phyloP scores from a whole-genome alignment of 1,284 basidiomycete genomes.

The Moesziomyces sp. region DNA sequence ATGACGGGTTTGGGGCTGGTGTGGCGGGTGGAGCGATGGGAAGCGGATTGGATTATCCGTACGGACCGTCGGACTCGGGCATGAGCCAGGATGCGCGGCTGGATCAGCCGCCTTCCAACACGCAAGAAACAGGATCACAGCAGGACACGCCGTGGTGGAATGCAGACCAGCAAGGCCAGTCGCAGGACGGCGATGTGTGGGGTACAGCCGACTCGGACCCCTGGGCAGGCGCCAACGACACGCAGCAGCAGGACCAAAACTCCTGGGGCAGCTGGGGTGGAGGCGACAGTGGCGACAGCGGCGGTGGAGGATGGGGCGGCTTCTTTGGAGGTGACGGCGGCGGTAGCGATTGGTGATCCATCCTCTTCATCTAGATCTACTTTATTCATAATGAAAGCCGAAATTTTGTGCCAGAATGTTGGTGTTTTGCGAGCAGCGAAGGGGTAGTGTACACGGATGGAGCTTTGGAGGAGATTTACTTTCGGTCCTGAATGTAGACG shows the following conservation, averaged over 20 bases:
- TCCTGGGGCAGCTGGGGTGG: constrained; percentile 26
- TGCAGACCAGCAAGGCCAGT: constrained; percentile 23
- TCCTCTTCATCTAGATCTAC: background rate
- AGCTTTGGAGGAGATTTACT: background rate
- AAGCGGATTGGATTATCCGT: constrained; percentile 34
- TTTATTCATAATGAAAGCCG: background rate
- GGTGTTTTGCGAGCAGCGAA: background rate
- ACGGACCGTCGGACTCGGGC: constrained; percentile 31
- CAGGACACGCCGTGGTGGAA: constrained; percentile 31
- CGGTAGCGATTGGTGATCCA: constrained; percentile 16
- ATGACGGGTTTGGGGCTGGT: constrained; percentile 34
- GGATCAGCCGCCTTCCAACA: constrained; percentile 25
- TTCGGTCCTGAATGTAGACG: constrained; percentile 15
- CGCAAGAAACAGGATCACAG: background rate
- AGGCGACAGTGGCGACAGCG: constrained; percentile 20
- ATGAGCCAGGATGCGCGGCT: constrained; percentile 25
- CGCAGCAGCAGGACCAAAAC: constrained; percentile 19
- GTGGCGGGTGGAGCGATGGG: constrained; percentile 30
- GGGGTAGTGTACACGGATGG: constrained; percentile 28
- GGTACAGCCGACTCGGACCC: constrained; percentile 30
- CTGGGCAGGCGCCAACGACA: constrained; percentile 34
- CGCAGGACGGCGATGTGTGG: constrained; percentile 35
- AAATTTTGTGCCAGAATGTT: background rate
- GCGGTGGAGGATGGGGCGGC: constrained; percentile 40
- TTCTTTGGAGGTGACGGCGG: constrained; percentile 44